phyloP scores from a whole-genome alignment of 176 grass and related monocot species.

The Rhynchospora tenuis region DNA sequence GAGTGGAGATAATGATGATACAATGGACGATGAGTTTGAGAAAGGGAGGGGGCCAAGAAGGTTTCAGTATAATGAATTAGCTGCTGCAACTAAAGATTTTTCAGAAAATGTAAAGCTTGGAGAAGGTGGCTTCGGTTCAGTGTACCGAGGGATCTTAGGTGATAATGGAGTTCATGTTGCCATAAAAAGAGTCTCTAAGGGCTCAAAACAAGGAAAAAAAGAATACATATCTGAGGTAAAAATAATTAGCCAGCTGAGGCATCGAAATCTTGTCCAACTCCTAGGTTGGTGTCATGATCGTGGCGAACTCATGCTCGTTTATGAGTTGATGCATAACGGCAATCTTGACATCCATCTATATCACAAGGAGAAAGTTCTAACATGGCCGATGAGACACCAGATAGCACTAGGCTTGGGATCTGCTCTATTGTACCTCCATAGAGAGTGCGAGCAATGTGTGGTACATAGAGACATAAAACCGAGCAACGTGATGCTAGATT shows the following conservation, averaged over 20 bases:
- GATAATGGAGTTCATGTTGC: conserved; percentile 12
- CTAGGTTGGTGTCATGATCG: conserved; percentile 26
- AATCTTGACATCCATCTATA: conserved; percentile 32
- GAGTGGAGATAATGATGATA: not conserved
- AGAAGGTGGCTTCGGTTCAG: conserved; percentile 29
- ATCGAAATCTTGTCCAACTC: conserved; percentile 49
- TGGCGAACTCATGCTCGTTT: conserved; percentile 13
- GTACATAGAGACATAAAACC: conserved; percentile 53
- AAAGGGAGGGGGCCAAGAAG: conserved; percentile 19
- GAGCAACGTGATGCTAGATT: conserved; percentile 44
- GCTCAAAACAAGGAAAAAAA: conserved; percentile 29
- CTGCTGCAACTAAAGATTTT: conserved; percentile 17
- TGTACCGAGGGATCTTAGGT: conserved; percentile 24
- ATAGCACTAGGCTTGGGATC: conserved; percentile 26
- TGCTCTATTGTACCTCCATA: conserved; percentile 37
- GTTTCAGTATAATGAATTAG: conserved; percentile 15
- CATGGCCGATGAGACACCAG: conserved; percentile 15
- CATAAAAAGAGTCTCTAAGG: conserved; percentile 27
- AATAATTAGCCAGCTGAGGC: conserved; percentile 45
- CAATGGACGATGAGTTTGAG: conserved; percentile 5
- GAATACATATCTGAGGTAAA: conserved; percentile 40
- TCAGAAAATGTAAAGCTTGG: conserved; percentile 26
- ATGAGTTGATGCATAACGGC: conserved; percentile 26
- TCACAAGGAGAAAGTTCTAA: not conserved
- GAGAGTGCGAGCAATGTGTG: conserved; percentile 32